These are phyloP conservation scores for Apiotrichum laibachii DNA, from an alignment of 1,284 basidiomycete genomes.

Conservation along the genomic window DNA sequence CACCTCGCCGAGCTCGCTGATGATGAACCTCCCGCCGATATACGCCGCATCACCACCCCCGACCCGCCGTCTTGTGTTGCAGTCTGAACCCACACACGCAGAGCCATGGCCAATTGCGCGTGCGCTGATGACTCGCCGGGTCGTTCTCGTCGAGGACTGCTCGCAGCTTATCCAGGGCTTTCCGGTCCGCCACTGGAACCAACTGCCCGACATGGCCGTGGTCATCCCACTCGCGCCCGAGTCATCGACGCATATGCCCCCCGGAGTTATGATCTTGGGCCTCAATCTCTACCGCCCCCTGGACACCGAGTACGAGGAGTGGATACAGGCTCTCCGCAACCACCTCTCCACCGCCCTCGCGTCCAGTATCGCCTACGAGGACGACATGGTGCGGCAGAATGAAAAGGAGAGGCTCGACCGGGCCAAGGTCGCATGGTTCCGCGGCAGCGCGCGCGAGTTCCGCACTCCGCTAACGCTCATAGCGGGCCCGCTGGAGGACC, in stretches of 20 bases:
- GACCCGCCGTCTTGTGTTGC: too few relatives aligned
- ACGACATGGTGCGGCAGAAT: slow-evolving; percentile 7
- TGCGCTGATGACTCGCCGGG: slow-evolving; percentile 27
- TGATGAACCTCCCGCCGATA: too few relatives aligned
- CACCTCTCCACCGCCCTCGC: slow-evolving; percentile 17
- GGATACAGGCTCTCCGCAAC: slow-evolving; percentile 23
- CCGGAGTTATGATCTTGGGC: slow-evolving; percentile 42
- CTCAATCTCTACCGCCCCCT: slow-evolving; percentile 35
- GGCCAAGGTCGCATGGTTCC: slow-evolving; percentile 32
- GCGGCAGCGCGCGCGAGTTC: slow-evolving; percentile 35
- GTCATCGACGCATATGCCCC: slow-evolving; percentile 18
- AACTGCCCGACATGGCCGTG: slow-evolving; percentile 37
- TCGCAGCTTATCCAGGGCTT: slow-evolving; percentile 27
- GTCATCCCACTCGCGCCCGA: slow-evolving; percentile 41
- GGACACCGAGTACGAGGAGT: slow-evolving; percentile 34
- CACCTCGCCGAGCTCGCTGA: too few relatives aligned
- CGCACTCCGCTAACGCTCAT: slow-evolving; percentile 34
- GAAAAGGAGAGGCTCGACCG: slow-evolving; percentile 20
- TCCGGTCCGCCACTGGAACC: slow-evolving; percentile 37
- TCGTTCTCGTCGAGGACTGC: slow-evolving; percentile 35
- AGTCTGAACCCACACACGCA: too few relatives aligned
- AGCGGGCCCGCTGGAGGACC: slow-evolving; percentile 32
- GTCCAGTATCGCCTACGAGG: slow-evolving; percentile 14
- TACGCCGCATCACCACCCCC: too few relatives aligned
- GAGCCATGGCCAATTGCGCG: slow-evolving; percentile 28